These are phyloP conservation scores for Pseudogymnoascus pannorum DNA, from an alignment of 2,329 filamentous ascomycete genomes.

Conservation along the genomic window DNA sequence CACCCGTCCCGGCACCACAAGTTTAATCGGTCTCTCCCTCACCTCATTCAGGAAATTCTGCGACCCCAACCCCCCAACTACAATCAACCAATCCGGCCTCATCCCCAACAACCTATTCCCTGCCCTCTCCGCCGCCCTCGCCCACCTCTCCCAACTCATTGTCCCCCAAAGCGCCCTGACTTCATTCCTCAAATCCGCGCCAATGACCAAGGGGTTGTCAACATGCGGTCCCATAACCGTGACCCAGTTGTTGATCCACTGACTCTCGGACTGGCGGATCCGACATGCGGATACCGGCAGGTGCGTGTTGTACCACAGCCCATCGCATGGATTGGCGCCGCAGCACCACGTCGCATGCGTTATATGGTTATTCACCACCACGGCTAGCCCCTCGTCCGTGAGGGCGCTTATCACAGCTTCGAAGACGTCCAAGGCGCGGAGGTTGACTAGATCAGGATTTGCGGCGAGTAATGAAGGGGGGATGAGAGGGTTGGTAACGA, in stretches of 20 bases:
- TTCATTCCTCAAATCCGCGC: conserved; percentile 62
- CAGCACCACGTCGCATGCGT: conserved; percentile 63
- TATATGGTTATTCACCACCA: conserved; percentile 66
- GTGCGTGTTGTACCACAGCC: conserved; percentile 59
- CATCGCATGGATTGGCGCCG: conserved; percentile 60
- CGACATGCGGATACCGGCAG: conserved; percentile 49
- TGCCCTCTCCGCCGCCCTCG: conserved; percentile 54
- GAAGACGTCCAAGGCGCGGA: conserved; percentile 53
- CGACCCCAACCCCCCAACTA: conserved; percentile 61
- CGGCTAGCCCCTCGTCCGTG: conserved; percentile 54
- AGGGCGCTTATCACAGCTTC: conserved; percentile 51
- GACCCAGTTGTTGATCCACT: conserved; percentile 62
- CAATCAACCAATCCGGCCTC: conserved; percentile 57
- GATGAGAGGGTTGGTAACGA: conserved; percentile 51
- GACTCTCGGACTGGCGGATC: conserved; percentile 54
- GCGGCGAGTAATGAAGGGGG: conserved; percentile 44
- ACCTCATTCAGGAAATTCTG: conserved; percentile 57
- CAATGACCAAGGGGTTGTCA: conserved; percentile 55
- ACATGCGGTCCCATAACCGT: conserved; percentile 53
- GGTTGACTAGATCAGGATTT: conserved; percentile 52
- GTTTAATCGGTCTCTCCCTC: conserved; percentile 45
- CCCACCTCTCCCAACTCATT: conserved; percentile 60
- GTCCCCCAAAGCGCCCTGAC: conserved; percentile 62
- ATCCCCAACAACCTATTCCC: conserved; percentile 53
- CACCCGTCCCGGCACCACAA: conserved; percentile 47